Evolutionary conservation across 345 rosid genomes (phyloP).

Genomic region (Brassica incana): DNA sequence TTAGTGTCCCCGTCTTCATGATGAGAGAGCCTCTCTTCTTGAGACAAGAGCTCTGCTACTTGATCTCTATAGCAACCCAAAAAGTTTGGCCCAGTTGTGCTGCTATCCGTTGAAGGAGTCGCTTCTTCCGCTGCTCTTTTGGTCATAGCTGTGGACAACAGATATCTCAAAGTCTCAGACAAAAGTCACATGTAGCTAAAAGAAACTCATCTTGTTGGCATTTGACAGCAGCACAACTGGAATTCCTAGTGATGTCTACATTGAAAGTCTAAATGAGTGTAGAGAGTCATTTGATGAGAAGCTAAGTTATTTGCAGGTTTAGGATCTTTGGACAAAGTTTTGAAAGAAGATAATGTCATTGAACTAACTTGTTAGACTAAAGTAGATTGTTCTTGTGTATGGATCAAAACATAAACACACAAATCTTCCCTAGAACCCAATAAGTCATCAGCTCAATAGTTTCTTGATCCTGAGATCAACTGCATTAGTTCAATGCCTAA

Average conservation of each 20-base stretch:
- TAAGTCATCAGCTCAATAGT: not conserved
- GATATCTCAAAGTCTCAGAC: not conserved
- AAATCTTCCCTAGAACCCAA: not conserved
- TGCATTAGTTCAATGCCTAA: not conserved
- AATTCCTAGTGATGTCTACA: not conserved
- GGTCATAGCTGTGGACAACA: conserved; percentile 19
- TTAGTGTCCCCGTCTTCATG: not conserved
- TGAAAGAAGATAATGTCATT: not conserved
- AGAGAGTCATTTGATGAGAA: not conserved
- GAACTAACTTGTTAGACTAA: not conserved
- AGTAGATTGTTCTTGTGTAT: not conserved
- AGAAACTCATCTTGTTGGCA: not conserved
- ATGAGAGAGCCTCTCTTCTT: conserved; percentile 19
- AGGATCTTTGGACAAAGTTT: not conserved
- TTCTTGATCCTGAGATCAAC: not conserved
- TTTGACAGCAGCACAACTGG: not conserved
- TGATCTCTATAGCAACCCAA: conserved; percentile 26
- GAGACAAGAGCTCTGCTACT: conserved; percentile 29
- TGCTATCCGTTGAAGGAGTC: conserved; percentile 15
- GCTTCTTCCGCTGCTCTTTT: conserved; percentile 23
- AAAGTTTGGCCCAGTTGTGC: conserved; percentile 7
- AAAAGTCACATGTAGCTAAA: not conserved
- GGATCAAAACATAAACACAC: not conserved
- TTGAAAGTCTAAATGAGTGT: not conserved
- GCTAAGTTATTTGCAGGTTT: not conserved